These are phyloP conservation scores for Eragrostis tef DNA, from an alignment of 202 grass and related monocot genomes.

Conservation along the genomic window DNA sequence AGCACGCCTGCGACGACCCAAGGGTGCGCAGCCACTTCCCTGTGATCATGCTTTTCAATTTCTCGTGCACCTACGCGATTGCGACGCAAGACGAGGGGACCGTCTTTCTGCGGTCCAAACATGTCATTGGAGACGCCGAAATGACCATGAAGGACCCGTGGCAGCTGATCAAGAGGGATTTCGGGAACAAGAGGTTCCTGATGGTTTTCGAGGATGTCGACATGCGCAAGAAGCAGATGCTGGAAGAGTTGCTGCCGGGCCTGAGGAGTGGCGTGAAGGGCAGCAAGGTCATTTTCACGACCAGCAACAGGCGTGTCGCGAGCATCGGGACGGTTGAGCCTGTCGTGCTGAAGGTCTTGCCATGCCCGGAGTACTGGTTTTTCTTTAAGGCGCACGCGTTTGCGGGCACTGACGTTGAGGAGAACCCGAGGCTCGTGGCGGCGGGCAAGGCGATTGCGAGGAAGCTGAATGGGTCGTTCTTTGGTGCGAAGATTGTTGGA, in stretches of 20 bases:
- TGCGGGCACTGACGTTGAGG: conserved; percentile 21
- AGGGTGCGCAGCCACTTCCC: conserved; percentile 48
- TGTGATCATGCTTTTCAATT: conserved; percentile 36
- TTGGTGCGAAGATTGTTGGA: conserved; percentile 50
- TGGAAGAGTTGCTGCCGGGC: conserved; percentile 23
- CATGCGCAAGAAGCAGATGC: not conserved
- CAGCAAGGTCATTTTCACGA: conserved; percentile 46
- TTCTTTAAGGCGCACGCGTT: conserved; percentile 58
- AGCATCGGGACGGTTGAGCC: not conserved
- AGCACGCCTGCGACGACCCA: conserved; percentile 50
- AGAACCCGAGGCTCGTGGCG: conserved; percentile 42
- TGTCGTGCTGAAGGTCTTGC: conserved; percentile 13
- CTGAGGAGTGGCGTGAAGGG: not conserved
- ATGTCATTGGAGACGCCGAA: not conserved
- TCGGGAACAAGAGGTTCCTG: conserved; percentile 23
- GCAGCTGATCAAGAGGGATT: not conserved
- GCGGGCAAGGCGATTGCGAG: conserved; percentile 41
- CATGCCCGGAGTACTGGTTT: conserved; percentile 41
- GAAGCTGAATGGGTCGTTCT: conserved; percentile 57
- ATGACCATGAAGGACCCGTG: not conserved
- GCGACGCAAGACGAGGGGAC: not conserved
- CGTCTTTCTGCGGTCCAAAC: not conserved
- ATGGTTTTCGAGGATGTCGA: conserved; percentile 42
- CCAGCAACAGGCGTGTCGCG: not conserved
- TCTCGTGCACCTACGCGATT: conserved; percentile 25